Evolutionary conservation across 208 protist species (phyloP), one percentile per base, ranked within the genome.

Genomic region (Acanthamoeba healyi): DNA sequence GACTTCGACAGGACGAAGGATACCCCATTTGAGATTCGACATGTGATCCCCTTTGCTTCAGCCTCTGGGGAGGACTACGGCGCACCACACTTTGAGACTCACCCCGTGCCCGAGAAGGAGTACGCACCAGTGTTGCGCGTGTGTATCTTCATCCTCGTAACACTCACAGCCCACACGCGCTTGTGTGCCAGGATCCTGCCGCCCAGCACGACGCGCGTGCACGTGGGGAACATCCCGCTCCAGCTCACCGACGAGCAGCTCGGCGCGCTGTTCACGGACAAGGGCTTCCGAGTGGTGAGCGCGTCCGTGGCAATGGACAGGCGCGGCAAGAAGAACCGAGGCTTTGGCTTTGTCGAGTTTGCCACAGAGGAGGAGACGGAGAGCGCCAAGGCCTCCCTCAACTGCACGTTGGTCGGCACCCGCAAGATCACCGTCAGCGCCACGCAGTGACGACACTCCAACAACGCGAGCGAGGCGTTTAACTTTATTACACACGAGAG

Each of bases 291-390:
- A 7, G 74, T 84, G 42, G 42, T 56, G 40, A 56, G 42, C 32
- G 82, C 82, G 7, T 46, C 51, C n/a, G 82, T 90, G 82, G 82
- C 29, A 2, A 70, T 70, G 54, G 54, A 61, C 46, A 90, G 44
- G 4, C 12, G 54, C 10, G 54, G 15, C 40, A 94, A 89, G 22
- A 88, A 49, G 38, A 81, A 32, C 88, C 95, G 90, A 44, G 96
- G 96, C 72, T 97, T 94, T 81, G 96, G 96, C 87, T 97, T 97
- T 56, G 96, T 97, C 56, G 94, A 95, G 70, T 95, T 97, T 38
- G 88, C 67, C 12, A 94, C 58, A 36, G 34, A 90, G 32, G 95
- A 54, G 9, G 77, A 65, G 0, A 95, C 95, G 93, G 19, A 94
- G 40, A 65, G 86, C 56, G 96, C 95, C 90, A 51, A 96, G 12